phyloP scores from a whole-genome alignment of 805 yeast species.

The Metschnikowia santaceciliae region DNA sequence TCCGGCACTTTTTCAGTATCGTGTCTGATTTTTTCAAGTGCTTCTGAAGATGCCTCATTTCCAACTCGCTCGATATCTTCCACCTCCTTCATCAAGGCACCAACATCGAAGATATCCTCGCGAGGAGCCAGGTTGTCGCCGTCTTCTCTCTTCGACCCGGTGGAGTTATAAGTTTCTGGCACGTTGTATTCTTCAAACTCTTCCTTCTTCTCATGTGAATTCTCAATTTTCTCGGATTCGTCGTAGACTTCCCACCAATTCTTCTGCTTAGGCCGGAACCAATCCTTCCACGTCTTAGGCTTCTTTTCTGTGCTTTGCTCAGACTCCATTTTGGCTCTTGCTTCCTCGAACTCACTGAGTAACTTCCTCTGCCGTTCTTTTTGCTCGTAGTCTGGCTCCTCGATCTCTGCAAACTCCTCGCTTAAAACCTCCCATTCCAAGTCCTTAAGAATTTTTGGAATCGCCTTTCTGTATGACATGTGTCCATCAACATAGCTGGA shows the following conservation, averaged over 20 bases:
- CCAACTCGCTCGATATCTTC: slow-evolving; percentile 41
- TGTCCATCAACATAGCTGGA: slow-evolving; percentile 89
- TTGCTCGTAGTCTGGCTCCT: slow-evolving; percentile 90
- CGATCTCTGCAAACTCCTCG: slow-evolving; percentile 93
- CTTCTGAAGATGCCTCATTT: slow-evolving; percentile 10
- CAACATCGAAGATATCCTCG: slow-evolving; percentile 42
- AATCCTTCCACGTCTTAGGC: slow-evolving; percentile 45
- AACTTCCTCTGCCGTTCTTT: slow-evolving; percentile 79
- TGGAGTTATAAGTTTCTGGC: slow-evolving; percentile 6
- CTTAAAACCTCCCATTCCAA: slow-evolving; percentile 77
- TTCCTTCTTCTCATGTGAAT: not conserved
- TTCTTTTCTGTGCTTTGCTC: slow-evolving; percentile 34
- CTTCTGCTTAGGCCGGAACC: slow-evolving; percentile 47
- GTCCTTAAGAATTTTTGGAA: slow-evolving; percentile 71
- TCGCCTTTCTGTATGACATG: slow-evolving; percentile 93
- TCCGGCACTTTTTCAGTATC: slow-evolving; percentile 5
- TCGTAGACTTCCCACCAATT: slow-evolving; percentile 58
- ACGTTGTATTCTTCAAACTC: slow-evolving; percentile 17
- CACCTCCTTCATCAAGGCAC: slow-evolving; percentile 42
- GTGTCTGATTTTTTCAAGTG: slow-evolving; percentile 7
- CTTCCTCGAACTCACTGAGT: slow-evolving; percentile 81
- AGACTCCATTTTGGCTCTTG: slow-evolving; percentile 56
- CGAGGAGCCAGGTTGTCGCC: slow-evolving; percentile 1
- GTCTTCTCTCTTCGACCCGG: slow-evolving; percentile 10
- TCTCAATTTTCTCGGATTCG: slow-evolving; percentile 19